Evolutionary conservation across 1,284 basidiomycete species (phyloP), one percentile per base, ranked within the genome.

Genomic region (Salmacisia buchloeana): DNA sequence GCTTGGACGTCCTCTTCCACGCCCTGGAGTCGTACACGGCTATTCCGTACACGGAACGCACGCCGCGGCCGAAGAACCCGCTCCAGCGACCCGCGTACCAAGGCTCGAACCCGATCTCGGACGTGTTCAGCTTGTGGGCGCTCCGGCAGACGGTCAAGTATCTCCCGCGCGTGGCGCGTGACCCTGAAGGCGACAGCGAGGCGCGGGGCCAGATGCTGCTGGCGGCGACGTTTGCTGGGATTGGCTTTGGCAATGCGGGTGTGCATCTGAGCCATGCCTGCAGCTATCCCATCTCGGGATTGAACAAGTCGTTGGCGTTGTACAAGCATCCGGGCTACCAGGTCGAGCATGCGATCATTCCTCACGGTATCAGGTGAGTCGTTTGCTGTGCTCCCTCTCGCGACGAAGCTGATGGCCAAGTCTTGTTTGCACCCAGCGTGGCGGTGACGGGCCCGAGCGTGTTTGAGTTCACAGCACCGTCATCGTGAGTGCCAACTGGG

Each of bases 41-140:
- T 12, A 92, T 93, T 69, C 90, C 89, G 6, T 94, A 94, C 81
- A 88, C 86, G 38, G 90, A 96, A 81, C 88, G 94, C 60, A 87
- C 84, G 0, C 94, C 93, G 15, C 86, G 94, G 36, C 94, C 94
- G 0, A 77, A 85, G 15, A 96, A 97, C 82, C 94, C 94, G 2
- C 88, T 93, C 57, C 83, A 92, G 60, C 85, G 94, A 56, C 94
- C 82, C 1, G 91, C 94, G 7, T 97, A 97, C 78, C 94, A 97
- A 82, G 94, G 94, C 57, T 89, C 90, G 71, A 97, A 97, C 81
- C 94, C 94, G 4, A 91, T 96, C 61, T 77, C 92, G 4, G 94
- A 97, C 78, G 91, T 97, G 61, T 97, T 97, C 82, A 93, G 92
- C 5, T 84, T 90, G 68, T 97, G 94, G 94, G 94, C 94, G 3